Base-by-base conservation (phyloP, 2,329 filamentous ascomycete species). In the Aschersonia sp. region DNA sequence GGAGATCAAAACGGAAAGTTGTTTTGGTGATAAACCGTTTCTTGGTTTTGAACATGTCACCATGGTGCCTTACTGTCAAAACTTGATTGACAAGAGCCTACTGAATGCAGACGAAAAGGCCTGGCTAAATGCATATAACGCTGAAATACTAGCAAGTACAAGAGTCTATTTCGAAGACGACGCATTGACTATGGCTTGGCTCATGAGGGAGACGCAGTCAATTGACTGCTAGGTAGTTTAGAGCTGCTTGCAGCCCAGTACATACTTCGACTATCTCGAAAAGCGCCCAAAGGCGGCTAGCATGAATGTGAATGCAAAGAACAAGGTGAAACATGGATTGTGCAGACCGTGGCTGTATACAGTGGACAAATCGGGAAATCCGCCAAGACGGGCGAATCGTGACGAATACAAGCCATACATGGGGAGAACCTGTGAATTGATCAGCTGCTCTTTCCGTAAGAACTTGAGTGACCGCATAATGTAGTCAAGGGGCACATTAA, bases 21-120 rank as follows among this genome's bases (percentile, higher is more conserved):
- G 81, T 37, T 97, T 97, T 60, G 90, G 89, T 22, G 90, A 95
- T 57, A 95, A 94, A 68, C 84, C 89, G 2, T 98, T 86, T 67
- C 71, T 97, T 37, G 88, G 89, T 4, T 98, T 98, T 56, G 90
- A 98, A 69, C 87, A 94, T 64, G 88, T 97, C 54, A 98, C 92
- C 0, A 87, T 98, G 87, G 87, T 90, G 14, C 92, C 92, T 0
- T 88, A 95, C 66, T 96, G 90, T 67, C 78, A 81, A 51, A 96
- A 87, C 52, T 69, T 98, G 53, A 88, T 95, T 53, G 85, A 97
- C 57, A 69, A 75, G 47, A 71, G 62, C 46, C 69, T 95, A 35
- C 67, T 98, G 55, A 88, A 81, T 0, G 69, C 72, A 5, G 72
- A 69, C 10, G 92, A 98, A 69, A 85, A 83, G 68, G 67, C 76